Conservation (phyloP, 495 filamentous ascomycete genomes). For the Platismatia glauca region DNA sequence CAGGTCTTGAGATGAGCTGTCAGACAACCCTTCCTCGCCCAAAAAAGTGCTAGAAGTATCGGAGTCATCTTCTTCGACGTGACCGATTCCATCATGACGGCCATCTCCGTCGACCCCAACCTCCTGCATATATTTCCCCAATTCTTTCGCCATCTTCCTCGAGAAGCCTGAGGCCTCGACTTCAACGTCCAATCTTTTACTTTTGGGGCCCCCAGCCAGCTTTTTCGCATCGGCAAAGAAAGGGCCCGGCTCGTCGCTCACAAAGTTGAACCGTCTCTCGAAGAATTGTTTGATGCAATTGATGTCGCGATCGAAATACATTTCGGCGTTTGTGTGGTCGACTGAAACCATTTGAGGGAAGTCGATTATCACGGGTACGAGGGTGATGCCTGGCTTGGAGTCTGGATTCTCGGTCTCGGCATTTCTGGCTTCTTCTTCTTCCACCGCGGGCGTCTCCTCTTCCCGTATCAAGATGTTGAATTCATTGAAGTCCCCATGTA, state of each 20-base stretch:
- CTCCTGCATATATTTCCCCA: slow-evolving; percentile 80
- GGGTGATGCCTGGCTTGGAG: slow-evolving; percentile 18
- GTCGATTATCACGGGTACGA: slow-evolving; percentile 79
- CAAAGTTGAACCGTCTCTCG: slow-evolving; percentile 77
- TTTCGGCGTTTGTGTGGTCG: slow-evolving; percentile 82
- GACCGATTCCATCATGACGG: slow-evolving; percentile 28
- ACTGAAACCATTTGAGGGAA: slow-evolving; percentile 99
- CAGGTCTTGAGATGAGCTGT: not conserved
- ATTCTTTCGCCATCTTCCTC: slow-evolving; percentile 87
- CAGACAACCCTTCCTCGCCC: not conserved
- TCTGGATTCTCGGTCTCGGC: slow-evolving; percentile 18
- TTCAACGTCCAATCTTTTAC: slow-evolving; percentile 69
- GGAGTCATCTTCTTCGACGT: slow-evolving; percentile 8
- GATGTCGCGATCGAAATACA: slow-evolving; percentile 94
- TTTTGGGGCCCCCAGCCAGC: slow-evolving; percentile 37
- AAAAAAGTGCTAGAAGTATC: not conserved
- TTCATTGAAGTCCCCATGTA: slow-evolving; percentile 99
- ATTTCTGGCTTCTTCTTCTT: not conserved
- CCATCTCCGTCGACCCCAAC: slow-evolving; percentile 52
- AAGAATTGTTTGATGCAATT: slow-evolving; percentile 92
- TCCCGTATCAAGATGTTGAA: slow-evolving; percentile 96
- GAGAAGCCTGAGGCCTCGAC: slow-evolving; percentile 93
- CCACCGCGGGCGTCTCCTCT: slow-evolving; percentile 31
- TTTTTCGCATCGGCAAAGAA: slow-evolving; percentile 77
- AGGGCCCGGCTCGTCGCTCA: slow-evolving; percentile 70